These are phyloP conservation scores for Stereocaulon alpinum DNA, from an alignment of 495 filamentous ascomycete species.

Conservation along the genomic window DNA sequence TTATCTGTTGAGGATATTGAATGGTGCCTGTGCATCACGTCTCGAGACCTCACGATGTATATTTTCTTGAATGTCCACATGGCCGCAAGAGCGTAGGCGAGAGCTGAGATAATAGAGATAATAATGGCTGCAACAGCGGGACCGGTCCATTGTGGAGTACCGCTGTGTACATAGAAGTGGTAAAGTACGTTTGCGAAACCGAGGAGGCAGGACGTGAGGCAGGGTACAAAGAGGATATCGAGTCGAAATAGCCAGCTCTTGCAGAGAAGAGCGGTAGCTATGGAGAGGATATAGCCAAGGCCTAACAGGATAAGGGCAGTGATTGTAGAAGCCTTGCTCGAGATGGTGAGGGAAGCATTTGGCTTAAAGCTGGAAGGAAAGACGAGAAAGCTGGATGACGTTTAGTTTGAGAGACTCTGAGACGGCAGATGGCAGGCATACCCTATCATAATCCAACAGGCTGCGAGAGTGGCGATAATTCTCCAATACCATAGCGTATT, in stretches of 20 bases:
- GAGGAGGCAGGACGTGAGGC: conserved; percentile 18
- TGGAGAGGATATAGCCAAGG: conserved; percentile 15
- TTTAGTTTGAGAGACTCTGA: not conserved
- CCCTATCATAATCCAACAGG: conserved; percentile 20
- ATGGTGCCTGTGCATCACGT: conserved; percentile 19
- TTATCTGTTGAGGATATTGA: conserved; percentile 10
- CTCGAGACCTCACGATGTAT: conserved; percentile 18
- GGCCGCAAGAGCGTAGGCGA: conserved; percentile 14
- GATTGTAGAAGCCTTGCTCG: conserved; percentile 7
- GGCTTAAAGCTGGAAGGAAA: conserved; percentile 17
- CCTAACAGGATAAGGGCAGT: conserved; percentile 15
- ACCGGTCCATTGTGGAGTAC: conserved; percentile 5
- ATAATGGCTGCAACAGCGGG: conserved; percentile 10
- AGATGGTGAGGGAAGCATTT: conserved; percentile 5
- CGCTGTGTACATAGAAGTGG: conserved; percentile 8
- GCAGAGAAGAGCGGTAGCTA: conserved; percentile 13
- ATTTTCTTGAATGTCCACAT: conserved; percentile 22
- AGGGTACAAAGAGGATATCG: conserved; percentile 21
- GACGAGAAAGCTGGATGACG: conserved; percentile 19
- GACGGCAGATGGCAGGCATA: conserved; percentile 1
- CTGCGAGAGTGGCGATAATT: conserved; percentile 16
- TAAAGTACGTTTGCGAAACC: conserved; percentile 19
- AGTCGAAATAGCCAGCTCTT: conserved; percentile 22
- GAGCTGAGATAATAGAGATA: conserved; percentile 13
- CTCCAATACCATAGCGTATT: conserved; percentile 22